A percentile compares a stretch with the other conserved stretches of the same genome.
phyloP scores from a whole-genome alignment of 208 protist genomes.

The Trypanosoma brucei region DNA sequence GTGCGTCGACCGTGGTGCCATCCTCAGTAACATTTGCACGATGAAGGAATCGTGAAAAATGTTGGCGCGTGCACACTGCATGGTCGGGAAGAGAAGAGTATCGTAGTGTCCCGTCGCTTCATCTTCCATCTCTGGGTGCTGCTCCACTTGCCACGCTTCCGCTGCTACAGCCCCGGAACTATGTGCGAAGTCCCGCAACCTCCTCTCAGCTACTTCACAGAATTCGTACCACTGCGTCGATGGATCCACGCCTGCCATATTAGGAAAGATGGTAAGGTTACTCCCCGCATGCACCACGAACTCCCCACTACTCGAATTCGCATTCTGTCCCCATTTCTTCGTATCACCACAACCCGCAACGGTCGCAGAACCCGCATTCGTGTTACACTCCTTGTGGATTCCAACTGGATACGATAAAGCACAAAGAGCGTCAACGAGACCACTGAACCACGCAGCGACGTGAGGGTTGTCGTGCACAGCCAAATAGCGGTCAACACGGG shows the following conservation, averaged over 20 bases:
- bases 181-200: conserved; percentile 39
- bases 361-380: background rate
- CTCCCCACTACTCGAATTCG: background rate
- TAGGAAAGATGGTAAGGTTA: conserved; percentile 60
- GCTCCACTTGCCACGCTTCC: conserved; percentile 12
- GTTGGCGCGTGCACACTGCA: conserved; percentile 60
- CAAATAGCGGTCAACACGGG: conserved; percentile 92
- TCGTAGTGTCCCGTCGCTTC: conserved; percentile 25
- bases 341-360: background rate
- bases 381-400: conserved; percentile 26
- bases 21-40: conserved; percentile 42
- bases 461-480: conserved; percentile 52
- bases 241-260: conserved; percentile 40
- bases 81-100: conserved; percentile 70
- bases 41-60: conserved; percentile 66
- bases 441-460: conserved; percentile 62
- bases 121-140: too few relatives aligned
- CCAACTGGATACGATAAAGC: conserved; percentile 46
- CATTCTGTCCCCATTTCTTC: conserved; percentile 16
- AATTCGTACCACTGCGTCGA: conserved; percentile 35
- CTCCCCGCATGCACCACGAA: conserved; percentile 46
- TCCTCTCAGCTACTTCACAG: conserved; percentile 12
- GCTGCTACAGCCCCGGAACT: conserved; percentile 4
- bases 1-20: conserved; percentile 31
- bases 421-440: conserved; percentile 37